Evolutionary conservation across 2,329 filamentous ascomycete species (phyloP), one percentile per base, ranked within the genome.

Genomic region (Diplocarpon mali): DNA sequence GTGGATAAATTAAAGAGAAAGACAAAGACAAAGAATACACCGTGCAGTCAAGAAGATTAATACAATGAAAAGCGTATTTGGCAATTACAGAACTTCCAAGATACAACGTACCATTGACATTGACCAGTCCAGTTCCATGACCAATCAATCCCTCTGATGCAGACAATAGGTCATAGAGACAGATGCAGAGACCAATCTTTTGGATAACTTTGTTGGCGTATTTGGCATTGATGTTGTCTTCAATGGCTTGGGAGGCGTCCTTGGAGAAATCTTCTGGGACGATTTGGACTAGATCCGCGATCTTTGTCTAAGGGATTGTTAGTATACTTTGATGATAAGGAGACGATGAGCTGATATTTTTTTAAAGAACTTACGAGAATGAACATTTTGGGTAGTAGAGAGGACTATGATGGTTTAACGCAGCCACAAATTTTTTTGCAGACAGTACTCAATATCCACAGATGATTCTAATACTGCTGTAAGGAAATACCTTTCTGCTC

Each of bases 221-320:
- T 67, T 98, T 98, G 52, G 80, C 75, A 63, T 98, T 96, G 67
- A 98, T 92, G 58, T 92, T 92, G 68, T 98, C 89, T 66, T 95
- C 88, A 52, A 98, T 86, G 1, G 88, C 87, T 51, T 88, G 76
- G 28, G 78, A 75, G 60, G 85, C 93, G 49, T 78, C 73, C 65
- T 92, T 92, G 49, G 80, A 75, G 61, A 96, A 95, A 62, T 95
- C 85, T 58, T 86, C 77, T 1, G 92, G 92, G 28, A 78, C 75
- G 67, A 98, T 93, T 66, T 94, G 86, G 55, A 98, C 87, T 56
- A 98, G 74, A 69, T 98, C 92, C 56, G 88, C 83, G 57, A 98
- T 80, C 55, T 92, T 95, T 35, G 88, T 92, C 92, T 95, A 51
- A 42, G 27, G 36, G 34, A 28, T n/a, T 35, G n/a, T 34, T 16